Conservation (phyloP, 2,329 filamentous ascomycete genomes). For the Fusarium gaditjirri region DNA sequence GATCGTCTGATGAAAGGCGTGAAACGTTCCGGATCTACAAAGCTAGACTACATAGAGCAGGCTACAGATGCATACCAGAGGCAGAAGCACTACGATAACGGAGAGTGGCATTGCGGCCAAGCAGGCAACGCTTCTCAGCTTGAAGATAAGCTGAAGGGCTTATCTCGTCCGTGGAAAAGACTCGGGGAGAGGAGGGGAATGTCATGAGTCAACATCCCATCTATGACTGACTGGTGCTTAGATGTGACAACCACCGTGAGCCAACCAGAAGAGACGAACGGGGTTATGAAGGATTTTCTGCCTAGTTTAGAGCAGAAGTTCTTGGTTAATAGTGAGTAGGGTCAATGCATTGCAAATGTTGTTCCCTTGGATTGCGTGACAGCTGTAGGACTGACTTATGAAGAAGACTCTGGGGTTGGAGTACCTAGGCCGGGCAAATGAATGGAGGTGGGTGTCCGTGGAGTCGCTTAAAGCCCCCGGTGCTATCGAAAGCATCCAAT, state of each 20-base stretch:
- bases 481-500: slow-evolving; percentile 18
- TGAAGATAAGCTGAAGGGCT: slow-evolving; percentile 19
- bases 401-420: slow-evolving; percentile 30
- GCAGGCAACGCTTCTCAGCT: slow-evolving; percentile 18
- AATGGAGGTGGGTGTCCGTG: not conserved
- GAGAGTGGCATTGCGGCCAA: slow-evolving; percentile 8
- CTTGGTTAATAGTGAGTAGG: not conserved
- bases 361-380: slow-evolving; percentile 12
- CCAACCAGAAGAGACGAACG: slow-evolving; percentile 14
- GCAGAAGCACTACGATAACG: not conserved
- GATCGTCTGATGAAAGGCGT: slow-evolving; percentile 7
- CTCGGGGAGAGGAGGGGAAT: slow-evolving; percentile 6
- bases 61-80: slow-evolving; percentile 9
- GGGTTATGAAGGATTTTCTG: not conserved
- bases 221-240: slow-evolving; percentile 30
- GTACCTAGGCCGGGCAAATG: not conserved
- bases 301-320: not conserved
- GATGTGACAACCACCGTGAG: slow-evolving; percentile 19
- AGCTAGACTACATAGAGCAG: slow-evolving; percentile 28
- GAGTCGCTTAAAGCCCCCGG: slow-evolving; percentile 15
- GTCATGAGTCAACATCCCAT: slow-evolving; percentile 33
- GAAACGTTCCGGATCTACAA: slow-evolving; percentile 29
- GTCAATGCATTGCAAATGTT: not conserved
- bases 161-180: slow-evolving; percentile 22
- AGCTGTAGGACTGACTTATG: not conserved